Base-by-base conservation (phyloP, 805 yeast species). In the Hanseniaspora singularis region DNA sequence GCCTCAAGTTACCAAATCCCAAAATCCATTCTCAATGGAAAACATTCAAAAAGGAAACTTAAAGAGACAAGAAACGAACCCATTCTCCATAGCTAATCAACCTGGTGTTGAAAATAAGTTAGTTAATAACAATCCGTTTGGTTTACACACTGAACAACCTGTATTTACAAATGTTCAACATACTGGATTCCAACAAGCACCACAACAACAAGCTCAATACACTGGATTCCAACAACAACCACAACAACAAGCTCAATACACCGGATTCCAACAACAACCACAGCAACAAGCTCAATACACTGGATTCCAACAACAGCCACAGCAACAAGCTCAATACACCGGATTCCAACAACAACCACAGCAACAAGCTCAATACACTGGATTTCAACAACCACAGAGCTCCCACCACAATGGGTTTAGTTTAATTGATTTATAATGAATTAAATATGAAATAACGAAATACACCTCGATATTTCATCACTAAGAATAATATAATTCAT, bases 11-110 rank as follows among this genome's bases (percentile, higher is more conserved):
- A 61, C 64, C 3, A 64, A 63, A 3, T 56, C 64, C 7, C 57
- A 56, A n/a, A 64, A 68, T 51, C 72, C 72, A 34, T 67, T 68
- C 51, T 54, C 67, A 2, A 38, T 60, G 36, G 60, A 55, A 2
- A 60, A 60, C 40, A 52, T 59, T 9, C 53, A 55, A 31, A 56
- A 51, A 39, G 56, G 46, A 9, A 49, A 48, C 23, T 44, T 50
- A 20, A 49, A 27, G 36, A 48, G 50, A 51, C 54, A 50, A 22
- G 50, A 52, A 14, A 51, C 52, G 4, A 51, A 51, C 19, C 54
- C 54, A 16, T 51, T 51, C 24, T 38, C 51, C 1, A 11, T 44
- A 42, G 38, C 49, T 26, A 50, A 32, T 18, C 44, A 36, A 15
- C 41, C 41, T 9, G 46, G 33, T 32, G 33, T 28, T 16, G 36